These are phyloP conservation scores for Chlorella sp. DNA, from an alignment of 139 green algal genomes.

Conservation along the genomic window DNA sequence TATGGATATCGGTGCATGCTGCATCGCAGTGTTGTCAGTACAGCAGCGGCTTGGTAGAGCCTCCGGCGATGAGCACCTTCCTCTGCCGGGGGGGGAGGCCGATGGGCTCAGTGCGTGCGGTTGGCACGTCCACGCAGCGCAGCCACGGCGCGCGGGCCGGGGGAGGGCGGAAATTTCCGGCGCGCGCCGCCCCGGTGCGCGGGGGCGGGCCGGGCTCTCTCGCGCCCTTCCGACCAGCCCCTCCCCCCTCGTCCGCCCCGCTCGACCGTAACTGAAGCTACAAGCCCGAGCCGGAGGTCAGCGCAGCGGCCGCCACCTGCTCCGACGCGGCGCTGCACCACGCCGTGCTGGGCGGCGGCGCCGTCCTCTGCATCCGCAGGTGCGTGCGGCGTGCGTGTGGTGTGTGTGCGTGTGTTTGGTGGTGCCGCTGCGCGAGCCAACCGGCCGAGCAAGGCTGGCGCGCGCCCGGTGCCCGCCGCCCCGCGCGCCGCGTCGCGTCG, in stretches of 20 bases:
- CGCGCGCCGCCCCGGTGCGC: neutral
- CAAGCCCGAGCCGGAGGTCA: neutral
- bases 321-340: conserved; percentile 29
- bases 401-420: neutral
- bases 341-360: conserved; percentile 9
- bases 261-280: conserved; percentile 17
- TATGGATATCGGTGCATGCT: too few species aligned
- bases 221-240: neutral
- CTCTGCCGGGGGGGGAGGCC: too few species aligned
- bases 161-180: neutral
- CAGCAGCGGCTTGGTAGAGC: too few species aligned
- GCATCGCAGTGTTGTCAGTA: too few species aligned
- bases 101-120: too few species aligned
- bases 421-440: neutral
- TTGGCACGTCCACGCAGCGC: too few species aligned
- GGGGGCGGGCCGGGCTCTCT: neutral
- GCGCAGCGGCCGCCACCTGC: neutral
- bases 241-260: neutral
- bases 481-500: neutral
- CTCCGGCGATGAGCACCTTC: too few species aligned
- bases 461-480: neutral
- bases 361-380: conserved; percentile 5
- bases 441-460: too few species aligned
- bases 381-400: neutral
- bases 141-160: neutral